Evolutionary conservation across 2,329 filamentous ascomycete genomes (phyloP).

Genomic region (Herpotrichia juniperi): DNA sequence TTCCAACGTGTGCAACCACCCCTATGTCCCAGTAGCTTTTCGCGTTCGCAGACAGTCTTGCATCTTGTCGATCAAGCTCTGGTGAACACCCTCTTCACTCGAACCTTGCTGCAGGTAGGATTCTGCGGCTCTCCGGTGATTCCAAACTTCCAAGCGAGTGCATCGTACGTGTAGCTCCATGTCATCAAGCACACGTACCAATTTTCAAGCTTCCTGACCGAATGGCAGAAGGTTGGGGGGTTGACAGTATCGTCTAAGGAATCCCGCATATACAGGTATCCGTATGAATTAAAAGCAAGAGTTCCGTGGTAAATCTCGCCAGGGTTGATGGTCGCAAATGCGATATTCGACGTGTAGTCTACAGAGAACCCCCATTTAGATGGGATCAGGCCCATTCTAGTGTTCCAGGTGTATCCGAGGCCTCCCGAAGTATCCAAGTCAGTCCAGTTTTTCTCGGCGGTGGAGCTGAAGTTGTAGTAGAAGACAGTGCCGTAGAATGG

Average conservation of each 20-base stretch:
- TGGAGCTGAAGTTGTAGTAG: slow-evolving; percentile 33
- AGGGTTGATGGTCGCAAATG: slow-evolving; percentile 45
- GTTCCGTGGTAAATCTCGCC: slow-evolving; percentile 15
- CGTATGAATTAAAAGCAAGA: slow-evolving; percentile 47
- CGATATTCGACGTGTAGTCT: slow-evolving; percentile 45
- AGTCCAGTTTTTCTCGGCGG: slow-evolving; percentile 9
- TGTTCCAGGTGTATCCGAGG: too few species aligned
- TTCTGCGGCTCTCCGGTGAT: slow-evolving; percentile 45
- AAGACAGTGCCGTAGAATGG: slow-evolving; percentile 26
- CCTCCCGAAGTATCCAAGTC: too few species aligned
- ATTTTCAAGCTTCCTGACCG: slow-evolving; percentile 30
- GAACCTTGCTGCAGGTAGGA: slow-evolving; percentile 50
- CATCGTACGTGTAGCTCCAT: slow-evolving; percentile 45
- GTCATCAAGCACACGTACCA: slow-evolving; percentile 53
- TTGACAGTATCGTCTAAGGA: slow-evolving; percentile 44
- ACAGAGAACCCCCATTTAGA: slow-evolving; percentile 23
- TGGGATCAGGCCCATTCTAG: too few species aligned
- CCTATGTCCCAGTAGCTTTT: too few species aligned
- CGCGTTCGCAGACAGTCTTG: too few species aligned
- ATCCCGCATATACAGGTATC: slow-evolving; percentile 43
- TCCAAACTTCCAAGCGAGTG: slow-evolving; percentile 51
- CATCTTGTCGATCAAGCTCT: too few species aligned
- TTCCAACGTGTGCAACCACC: too few species aligned
- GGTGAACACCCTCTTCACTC: slow-evolving; percentile 41
- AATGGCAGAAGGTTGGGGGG: not conserved